Evolutionary conservation across 1,284 basidiomycete genomes (phyloP).

Genomic region (Macrocybe sp.): DNA sequence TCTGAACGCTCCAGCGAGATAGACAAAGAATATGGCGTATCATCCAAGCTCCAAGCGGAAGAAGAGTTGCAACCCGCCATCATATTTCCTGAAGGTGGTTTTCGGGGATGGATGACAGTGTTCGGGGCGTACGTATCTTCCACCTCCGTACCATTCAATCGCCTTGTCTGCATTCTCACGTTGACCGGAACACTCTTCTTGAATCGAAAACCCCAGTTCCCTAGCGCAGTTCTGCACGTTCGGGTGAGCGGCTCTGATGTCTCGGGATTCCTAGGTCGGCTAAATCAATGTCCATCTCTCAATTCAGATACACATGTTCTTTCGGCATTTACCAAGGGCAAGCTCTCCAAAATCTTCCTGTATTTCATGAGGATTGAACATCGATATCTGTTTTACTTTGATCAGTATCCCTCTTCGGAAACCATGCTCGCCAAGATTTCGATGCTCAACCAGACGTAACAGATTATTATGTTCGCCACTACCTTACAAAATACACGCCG

Average conservation of each 20-base stretch:
- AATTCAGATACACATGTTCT: constrained; percentile 25
- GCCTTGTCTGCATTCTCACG: too few relatives aligned
- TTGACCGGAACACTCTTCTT: too few relatives aligned
- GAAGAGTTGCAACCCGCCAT: neutral
- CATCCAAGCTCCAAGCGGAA: neutral
- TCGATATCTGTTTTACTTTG: neutral
- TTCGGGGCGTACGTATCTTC: constrained; percentile 22
- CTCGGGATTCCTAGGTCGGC: neutral
- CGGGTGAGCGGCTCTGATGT: constrained; percentile 1
- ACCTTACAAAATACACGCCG: constrained; percentile 24
- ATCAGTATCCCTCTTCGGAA: neutral
- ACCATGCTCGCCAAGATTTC: too few relatives aligned
- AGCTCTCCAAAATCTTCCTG: neutral
- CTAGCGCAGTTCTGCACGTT: constrained; percentile 11
- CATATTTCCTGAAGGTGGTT: constrained; percentile 16
- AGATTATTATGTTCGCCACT: constrained; percentile 22
- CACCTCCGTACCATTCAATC: too few relatives aligned
- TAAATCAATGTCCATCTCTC: too few relatives aligned
- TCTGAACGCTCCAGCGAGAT: neutral
- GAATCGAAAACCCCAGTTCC: constrained; percentile 1
- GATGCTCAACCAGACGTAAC: neutral
- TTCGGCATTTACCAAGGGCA: constrained; percentile 30
- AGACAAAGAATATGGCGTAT: neutral
- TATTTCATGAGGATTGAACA: neutral
- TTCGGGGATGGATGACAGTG: constrained; percentile 22